Percentiles rank a stretch among this genome's conserved stretches.
Conservation (phyloP, 352 stramenopile genomes). For the Phytophthora ramorum region DNA sequence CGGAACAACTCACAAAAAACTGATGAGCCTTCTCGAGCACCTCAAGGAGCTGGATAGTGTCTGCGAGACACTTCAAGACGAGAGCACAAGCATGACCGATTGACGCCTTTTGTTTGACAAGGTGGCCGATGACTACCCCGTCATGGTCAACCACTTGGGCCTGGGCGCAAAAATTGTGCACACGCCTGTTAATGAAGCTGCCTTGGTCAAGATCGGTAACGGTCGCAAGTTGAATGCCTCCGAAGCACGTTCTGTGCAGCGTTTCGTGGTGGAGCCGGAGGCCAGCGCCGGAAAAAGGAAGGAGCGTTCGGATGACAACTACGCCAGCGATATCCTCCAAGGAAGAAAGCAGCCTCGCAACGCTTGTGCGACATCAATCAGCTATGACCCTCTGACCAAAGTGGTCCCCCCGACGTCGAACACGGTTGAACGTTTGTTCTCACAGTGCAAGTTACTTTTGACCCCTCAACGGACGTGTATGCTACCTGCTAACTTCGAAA, state of each 20-base stretch:
- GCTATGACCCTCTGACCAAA: constrained; percentile 15
- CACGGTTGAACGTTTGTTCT: constrained; percentile 19
- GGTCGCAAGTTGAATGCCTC: neutral
- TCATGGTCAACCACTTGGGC: constrained; percentile 5
- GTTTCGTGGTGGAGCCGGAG: neutral
- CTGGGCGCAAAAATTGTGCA: constrained; percentile 6
- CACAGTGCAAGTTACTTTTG: constrained; percentile 13
- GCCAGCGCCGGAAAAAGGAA: neutral
- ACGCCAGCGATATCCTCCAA: constrained; percentile 8
- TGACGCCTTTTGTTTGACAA: constrained; percentile 5
- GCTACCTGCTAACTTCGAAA: constrained; percentile 10
- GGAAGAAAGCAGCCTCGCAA: neutral
- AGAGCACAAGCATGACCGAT: constrained; percentile 3
- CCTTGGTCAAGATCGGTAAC: neutral
- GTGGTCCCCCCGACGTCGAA: constrained; percentile 12
- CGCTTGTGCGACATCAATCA: neutral
- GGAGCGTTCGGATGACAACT: neutral
- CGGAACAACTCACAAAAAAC: neutral
- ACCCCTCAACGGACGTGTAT: neutral
- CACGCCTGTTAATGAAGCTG: neutral
- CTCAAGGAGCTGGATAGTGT: constrained; percentile 12
- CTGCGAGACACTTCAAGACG: constrained; percentile 3
- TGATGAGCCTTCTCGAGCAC: neutral
- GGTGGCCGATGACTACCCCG: neutral
- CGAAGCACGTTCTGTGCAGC: neutral